Evolutionary conservation across 345 rosid genomes (phyloP).

Genomic region (Hypericum perforatum): DNA sequence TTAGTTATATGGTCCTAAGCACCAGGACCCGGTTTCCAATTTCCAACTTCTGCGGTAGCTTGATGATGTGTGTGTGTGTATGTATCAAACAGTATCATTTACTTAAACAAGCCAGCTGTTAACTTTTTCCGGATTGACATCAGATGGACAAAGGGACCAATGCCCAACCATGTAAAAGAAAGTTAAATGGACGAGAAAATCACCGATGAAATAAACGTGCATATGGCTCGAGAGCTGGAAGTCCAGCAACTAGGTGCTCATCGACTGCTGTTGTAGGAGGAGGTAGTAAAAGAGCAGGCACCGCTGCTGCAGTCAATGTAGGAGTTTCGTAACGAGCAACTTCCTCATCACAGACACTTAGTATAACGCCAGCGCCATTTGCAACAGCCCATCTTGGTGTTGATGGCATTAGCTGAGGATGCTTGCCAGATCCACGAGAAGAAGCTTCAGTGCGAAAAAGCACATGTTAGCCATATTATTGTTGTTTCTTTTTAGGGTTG

Average conservation of each 20-base stretch:
- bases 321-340: conserved; percentile 93
- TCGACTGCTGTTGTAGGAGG: conserved; percentile 93
- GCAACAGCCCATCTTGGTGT: conserved; percentile 99
- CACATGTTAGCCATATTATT: not conserved
- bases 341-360: conserved; percentile 97
- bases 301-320: conserved; percentile 88
- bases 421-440: conserved; percentile 93
- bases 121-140: too few species aligned
- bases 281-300: conserved; percentile 94
- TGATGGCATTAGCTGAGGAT: conserved; percentile 89
- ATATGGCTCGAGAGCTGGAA: conserved; percentile 97
- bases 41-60: too few species aligned
- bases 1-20: too few species aligned
- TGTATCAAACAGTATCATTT: too few species aligned
- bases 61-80: too few species aligned
- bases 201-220: conserved; percentile 93
- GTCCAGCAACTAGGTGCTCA: conserved; percentile 95
- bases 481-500: too few species aligned
- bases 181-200: conserved; percentile 8
- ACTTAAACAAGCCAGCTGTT: too few species aligned
- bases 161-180: too few species aligned
- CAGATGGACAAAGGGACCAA: too few species aligned
- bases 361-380: conserved; percentile 94
- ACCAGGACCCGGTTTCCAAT: too few species aligned
- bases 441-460: conserved; percentile 30